Percentiles rank a stretch among this genome's conserved stretches.
Evolutionary conservation across 345 rosid genomes (phyloP).

Genomic region (Populus euphratica): DNA sequence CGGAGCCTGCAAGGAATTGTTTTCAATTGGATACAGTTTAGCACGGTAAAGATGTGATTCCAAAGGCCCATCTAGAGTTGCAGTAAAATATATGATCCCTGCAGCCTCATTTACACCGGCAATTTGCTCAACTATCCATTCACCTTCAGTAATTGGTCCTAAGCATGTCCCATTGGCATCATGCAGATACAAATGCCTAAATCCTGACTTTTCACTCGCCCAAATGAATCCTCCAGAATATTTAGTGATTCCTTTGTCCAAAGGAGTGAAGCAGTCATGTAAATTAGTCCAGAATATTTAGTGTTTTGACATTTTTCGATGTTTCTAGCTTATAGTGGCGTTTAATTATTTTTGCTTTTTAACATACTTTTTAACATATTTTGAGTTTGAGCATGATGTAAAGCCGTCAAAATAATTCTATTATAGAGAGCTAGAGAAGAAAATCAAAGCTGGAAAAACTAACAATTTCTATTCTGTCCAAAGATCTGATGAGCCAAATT

Average conservation of each 20-base stretch:
- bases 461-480: not conserved
- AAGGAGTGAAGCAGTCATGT: conserved; percentile 84
- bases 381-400: not conserved
- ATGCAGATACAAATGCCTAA: conserved; percentile 79
- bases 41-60: conserved; percentile 70
- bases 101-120: conserved; percentile 72
- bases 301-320: not conserved
- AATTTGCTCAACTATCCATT: conserved; percentile 93
- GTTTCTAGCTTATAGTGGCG: not conserved
- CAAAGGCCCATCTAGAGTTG: conserved; percentile 72
- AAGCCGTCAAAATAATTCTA: not conserved
- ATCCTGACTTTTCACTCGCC: conserved; percentile 94
- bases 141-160: conserved; percentile 78
- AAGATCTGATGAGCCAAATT: not conserved
- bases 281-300: conserved; percentile 73
- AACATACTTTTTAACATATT: too few species aligned
- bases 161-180: conserved; percentile 67
- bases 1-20: conserved; percentile 37
- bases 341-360: too few species aligned
- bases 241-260: conserved; percentile 52
- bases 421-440: not conserved
- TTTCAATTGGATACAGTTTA: conserved; percentile 41
- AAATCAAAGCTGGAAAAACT: not conserved
- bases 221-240: conserved; percentile 81
- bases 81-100: conserved; percentile 72